Evolutionary conservation across 1,139 yeast species (phyloP).

Genomic region (Lodderomyces metapsilosis): DNA sequence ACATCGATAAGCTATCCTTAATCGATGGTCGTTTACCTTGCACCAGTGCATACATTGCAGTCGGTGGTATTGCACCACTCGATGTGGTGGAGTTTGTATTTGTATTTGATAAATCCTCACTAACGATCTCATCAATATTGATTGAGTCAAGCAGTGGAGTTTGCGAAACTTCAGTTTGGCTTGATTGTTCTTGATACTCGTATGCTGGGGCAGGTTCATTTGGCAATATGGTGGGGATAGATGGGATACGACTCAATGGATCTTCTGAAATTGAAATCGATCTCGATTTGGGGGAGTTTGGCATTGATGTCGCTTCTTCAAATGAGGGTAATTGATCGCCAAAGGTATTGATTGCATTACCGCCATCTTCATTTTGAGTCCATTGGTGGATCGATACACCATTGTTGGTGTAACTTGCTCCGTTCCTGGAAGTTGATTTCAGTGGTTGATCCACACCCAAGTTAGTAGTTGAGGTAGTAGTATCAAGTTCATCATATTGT

Average conservation of each 20-base stretch:
- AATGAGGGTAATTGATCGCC: slow-evolving; percentile 48
- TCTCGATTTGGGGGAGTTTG: slow-evolving; percentile 27
- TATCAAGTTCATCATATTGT: slow-evolving; percentile 44
- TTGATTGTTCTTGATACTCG: slow-evolving; percentile 4
- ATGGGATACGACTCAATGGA: slow-evolving; percentile 34
- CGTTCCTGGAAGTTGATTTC: too few species aligned
- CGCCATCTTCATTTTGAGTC: slow-evolving; percentile 15
- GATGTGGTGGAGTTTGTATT: slow-evolving; percentile 1
- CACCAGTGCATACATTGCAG: neutral
- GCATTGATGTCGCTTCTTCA: slow-evolving; percentile 50
- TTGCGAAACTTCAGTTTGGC: neutral
- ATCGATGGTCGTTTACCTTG: slow-evolving; percentile 6
- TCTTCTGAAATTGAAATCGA: slow-evolving; percentile 33
- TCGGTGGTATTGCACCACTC: neutral
- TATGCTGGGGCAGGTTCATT: slow-evolving; percentile 40
- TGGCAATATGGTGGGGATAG: slow-evolving; percentile 22
- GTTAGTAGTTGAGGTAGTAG: neutral
- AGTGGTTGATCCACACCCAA: neutral
- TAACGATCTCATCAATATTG: slow-evolving; percentile 26
- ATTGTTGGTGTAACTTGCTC: slow-evolving; percentile 28
- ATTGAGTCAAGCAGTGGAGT: slow-evolving; percentile 11
- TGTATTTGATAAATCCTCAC: slow-evolving; percentile 7
- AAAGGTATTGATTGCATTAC: slow-evolving; percentile 10
- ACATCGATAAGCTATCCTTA: slow-evolving; percentile 10
- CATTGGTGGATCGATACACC: slow-evolving; percentile 41